These are phyloP conservation scores for Mariannaea sp. DNA, from an alignment of 2,329 filamentous ascomycete species.

Conservation along the genomic window DNA sequence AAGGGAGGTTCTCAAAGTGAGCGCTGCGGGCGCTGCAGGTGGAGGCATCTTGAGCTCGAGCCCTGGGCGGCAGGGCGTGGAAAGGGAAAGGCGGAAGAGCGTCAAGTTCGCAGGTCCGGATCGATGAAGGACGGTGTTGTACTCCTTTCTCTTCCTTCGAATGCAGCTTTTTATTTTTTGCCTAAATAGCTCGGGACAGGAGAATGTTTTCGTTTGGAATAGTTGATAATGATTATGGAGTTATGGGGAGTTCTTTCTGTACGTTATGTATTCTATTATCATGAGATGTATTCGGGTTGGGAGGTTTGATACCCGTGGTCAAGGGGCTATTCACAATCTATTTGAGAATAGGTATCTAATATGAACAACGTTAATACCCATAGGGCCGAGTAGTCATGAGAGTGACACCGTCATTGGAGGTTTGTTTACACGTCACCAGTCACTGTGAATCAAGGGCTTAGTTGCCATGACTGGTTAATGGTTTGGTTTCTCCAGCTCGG, in stretches of 20 bases:
- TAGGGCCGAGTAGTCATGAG: no score
- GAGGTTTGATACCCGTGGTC: not conserved
- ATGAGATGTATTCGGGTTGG: not conserved
- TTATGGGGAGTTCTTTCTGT: no score
- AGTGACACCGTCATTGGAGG: no score
- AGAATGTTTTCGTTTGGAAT: no score
- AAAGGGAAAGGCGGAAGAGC: constrained; percentile 64
- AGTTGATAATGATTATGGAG: not conserved
- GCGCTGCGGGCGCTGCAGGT: constrained; percentile 26
- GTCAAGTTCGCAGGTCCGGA: constrained; percentile 63
- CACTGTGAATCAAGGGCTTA: no score
- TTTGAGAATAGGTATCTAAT: not conserved
- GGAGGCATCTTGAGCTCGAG: constrained; percentile 56
- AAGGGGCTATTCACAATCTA: not conserved
- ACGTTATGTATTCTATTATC: not conserved
- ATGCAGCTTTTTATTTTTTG: no score
- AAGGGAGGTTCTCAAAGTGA: constrained; percentile 54
- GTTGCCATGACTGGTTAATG: no score
- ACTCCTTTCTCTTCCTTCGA: not conserved
- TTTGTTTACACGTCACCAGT: no score
- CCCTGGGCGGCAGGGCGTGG: constrained; percentile 48
- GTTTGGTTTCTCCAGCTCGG: no score
- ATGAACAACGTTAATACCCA: no score
- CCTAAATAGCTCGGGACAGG: not conserved
- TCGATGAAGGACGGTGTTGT: constrained; percentile 5